Conservation (phyloP, 768 basidiomycete species). For the Lyophyllum decastes region DNA sequence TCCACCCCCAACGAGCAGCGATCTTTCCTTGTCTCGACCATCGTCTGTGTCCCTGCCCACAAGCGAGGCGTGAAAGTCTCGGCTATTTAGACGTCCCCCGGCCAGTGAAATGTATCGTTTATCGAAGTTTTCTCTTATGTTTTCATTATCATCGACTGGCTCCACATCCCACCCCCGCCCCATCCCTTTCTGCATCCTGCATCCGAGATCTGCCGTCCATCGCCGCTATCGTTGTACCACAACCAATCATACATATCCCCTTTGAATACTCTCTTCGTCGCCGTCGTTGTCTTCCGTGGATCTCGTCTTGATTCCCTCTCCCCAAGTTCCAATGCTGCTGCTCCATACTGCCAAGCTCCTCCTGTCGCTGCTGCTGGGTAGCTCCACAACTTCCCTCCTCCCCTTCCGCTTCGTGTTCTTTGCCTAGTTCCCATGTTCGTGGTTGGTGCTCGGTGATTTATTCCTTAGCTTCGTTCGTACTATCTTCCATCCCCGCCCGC, state of each 20-base stretch:
- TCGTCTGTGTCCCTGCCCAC: conserved; percentile 5
- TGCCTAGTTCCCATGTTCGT: no score
- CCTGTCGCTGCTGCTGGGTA: no score
- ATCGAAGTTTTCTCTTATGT: neutral
- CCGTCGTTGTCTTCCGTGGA: neutral
- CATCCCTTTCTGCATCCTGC: neutral
- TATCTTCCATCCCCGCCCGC: neutral
- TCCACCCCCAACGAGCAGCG: neutral
- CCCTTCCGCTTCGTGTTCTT: neutral
- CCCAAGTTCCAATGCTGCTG: neutral
- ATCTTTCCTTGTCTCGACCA: neutral
- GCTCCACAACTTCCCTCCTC: neutral
- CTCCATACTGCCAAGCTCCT: neutral
- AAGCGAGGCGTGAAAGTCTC: no score
- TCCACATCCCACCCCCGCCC: no score
- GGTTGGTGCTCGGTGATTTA: neutral
- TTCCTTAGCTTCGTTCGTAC: neutral
- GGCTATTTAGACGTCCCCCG: neutral
- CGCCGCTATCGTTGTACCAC: neutral
- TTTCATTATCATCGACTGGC: neutral
- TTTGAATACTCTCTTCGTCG: neutral
- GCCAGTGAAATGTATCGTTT: neutral
- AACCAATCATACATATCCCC: no score
- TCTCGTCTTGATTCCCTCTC: neutral
- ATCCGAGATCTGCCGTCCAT: no score